Evolutionary conservation across 805 yeast genomes (phyloP).

Genomic region (Ogataea ganodermae): DNA sequence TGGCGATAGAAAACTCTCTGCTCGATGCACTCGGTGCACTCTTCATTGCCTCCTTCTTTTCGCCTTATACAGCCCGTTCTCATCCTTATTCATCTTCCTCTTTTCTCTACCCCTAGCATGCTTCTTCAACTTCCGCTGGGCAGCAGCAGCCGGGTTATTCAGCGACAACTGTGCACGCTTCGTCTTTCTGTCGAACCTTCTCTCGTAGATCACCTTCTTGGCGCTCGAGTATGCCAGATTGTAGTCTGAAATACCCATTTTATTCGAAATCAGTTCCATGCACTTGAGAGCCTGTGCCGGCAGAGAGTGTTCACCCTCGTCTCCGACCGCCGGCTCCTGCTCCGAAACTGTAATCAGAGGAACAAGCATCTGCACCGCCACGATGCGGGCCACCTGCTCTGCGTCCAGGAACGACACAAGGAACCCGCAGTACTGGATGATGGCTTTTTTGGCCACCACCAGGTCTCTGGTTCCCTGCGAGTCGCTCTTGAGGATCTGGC

Average conservation of each 20-base stretch:
- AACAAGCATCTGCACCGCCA: slow-evolving; percentile 36
- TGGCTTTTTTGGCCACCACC: slow-evolving; percentile 60
- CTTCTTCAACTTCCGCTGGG: slow-evolving; percentile 72
- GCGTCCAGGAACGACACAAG: slow-evolving; percentile 48
- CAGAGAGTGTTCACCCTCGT: slow-evolving; percentile 35
- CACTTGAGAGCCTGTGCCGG: slow-evolving; percentile 58
- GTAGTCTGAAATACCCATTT: slow-evolving; percentile 72
- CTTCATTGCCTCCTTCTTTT: slow-evolving; percentile 50
- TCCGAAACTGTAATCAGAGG: slow-evolving; percentile 39
- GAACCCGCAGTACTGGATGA: slow-evolving; percentile 72
- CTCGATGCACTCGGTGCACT: too few species aligned
- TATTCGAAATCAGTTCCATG: slow-evolving; percentile 61
- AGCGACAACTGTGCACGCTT: slow-evolving; percentile 76
- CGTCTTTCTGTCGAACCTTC: slow-evolving; percentile 75
- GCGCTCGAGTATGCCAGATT: slow-evolving; percentile 62
- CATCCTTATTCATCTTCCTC: slow-evolving; percentile 74
- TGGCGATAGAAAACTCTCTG: too few species aligned
- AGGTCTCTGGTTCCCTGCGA: slow-evolving; percentile 52
- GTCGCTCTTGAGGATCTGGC: slow-evolving; percentile 68
- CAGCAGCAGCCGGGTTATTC: slow-evolving; percentile 79
- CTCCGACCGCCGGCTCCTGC: slow-evolving; percentile 34
- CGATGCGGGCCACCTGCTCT: slow-evolving; percentile 42
- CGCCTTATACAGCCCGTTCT: slow-evolving; percentile 69
- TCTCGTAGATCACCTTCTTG: slow-evolving; percentile 55
- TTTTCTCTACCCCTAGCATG: slow-evolving; percentile 76